Base-by-base conservation (phyloP, 1,139 yeast genomes). In the Saccharomyces hybrid region DNA sequence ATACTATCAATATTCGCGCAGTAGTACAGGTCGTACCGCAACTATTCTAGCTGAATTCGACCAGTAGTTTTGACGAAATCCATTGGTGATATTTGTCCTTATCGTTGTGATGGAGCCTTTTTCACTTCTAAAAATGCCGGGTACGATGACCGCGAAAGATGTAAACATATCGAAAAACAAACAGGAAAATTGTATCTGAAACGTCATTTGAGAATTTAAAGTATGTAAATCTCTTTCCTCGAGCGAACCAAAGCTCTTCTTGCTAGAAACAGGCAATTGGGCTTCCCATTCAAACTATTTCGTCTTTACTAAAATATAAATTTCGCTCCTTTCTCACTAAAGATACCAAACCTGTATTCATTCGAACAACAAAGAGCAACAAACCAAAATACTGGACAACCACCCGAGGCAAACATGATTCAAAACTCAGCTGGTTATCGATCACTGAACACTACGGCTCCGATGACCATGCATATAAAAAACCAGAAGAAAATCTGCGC, bases 401-500 rank as follows among this genome's bases (percentile, higher is more conserved):
- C 11, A 31, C 23, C 42, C 42, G 25, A 38, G 5, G 42, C 42
- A 16, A 38, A 38, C n/a, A 38, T 38, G 42, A 38, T 38, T 38
- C 42, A 38, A 38, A 38, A 38, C 42, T 38, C 42, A 3, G 42
- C 42, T 38, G 42, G 42, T 38, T 38, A 8, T 38, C 42, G 25
- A 38, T 38, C 42, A 38, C 42, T 38, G 7, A 38, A 38, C 4
- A 38, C 42, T 5, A 16, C 25, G 23, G 5, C 42, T 38, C 42
- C 42, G 42, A 38, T 38, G 23, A 38, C 42, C 42, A 38, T 38
- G 25, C 42, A 38, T 3, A 16, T 38, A 38, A 53, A 53, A 44
- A 47, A 48, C 38, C 38, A 49, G 38, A 51, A 50, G n/a, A 65
- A 80, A 59, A 63, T 71, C n/a, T 87, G 96, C 70, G 75, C 79